Percentiles rank a stretch among this genome's conserved stretches.
These are phyloP conservation scores for Spinellus fusiger DNA, from an alignment of 192 early-diverging fungal species.

Conservation along the genomic window DNA sequence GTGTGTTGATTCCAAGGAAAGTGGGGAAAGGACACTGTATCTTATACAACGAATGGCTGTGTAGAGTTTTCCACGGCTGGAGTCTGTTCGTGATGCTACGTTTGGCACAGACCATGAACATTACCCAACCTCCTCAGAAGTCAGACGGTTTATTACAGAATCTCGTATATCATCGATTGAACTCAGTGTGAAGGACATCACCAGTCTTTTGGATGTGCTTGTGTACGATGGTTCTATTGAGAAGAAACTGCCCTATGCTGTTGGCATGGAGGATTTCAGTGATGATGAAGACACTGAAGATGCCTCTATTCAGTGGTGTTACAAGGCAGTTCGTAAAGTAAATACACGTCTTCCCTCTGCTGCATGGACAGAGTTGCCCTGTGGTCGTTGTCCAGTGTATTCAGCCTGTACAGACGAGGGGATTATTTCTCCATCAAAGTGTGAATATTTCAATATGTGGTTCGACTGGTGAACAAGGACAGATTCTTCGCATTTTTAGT, in stretches of 20 bases:
- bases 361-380: slow-evolving; percentile 75
- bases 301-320: slow-evolving; percentile 53
- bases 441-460: slow-evolving; percentile 81
- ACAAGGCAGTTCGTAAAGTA: slow-evolving; percentile 57
- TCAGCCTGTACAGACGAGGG: slow-evolving; percentile 70
- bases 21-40: background rate
- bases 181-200: slow-evolving; percentile 69
- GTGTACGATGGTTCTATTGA: slow-evolving; percentile 84
- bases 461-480: slow-evolving; percentile 47
- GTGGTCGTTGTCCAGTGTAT: slow-evolving; percentile 81
- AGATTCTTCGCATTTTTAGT: background rate
- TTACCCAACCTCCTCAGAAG: slow-evolving; percentile 65
- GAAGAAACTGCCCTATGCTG: slow-evolving; percentile 46
- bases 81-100: slow-evolving; percentile 34
- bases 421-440: slow-evolving; percentile 68
- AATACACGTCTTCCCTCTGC: slow-evolving; percentile 29
- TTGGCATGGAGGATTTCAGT: slow-evolving; percentile 44
- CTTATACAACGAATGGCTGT: background rate
- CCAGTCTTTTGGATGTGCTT: slow-evolving; percentile 74
- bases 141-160: slow-evolving; percentile 68
- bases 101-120: slow-evolving; percentile 57
- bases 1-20: too few relatives aligned
- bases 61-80: slow-evolving; percentile 55
- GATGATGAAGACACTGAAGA: slow-evolving; percentile 49
- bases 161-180: slow-evolving; percentile 64